Evolutionary conservation across 1,284 basidiomycete genomes (phyloP).

Genomic region (Puccinia sorghi): DNA sequence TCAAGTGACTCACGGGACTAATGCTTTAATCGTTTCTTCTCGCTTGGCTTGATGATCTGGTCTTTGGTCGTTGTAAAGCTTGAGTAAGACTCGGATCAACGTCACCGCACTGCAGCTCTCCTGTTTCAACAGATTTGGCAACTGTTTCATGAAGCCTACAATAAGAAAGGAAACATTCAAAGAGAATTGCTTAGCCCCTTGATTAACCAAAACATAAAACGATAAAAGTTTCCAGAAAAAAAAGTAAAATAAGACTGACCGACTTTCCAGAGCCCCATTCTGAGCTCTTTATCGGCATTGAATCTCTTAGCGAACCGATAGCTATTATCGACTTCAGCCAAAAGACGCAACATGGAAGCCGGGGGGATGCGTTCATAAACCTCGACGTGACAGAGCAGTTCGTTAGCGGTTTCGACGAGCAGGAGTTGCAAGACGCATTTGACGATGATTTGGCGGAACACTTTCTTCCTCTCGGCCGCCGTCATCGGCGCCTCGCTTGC

Average conservation of each 20-base stretch:
- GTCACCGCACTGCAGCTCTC: slow-evolving; percentile 96
- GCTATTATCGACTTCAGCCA: slow-evolving; percentile 91
- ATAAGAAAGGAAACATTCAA: not conserved
- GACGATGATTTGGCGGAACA: slow-evolving; percentile 99
- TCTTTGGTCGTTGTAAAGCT: slow-evolving; percentile 92
- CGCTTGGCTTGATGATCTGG: slow-evolving; percentile 77
- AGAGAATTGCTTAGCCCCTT: slow-evolving; percentile 16
- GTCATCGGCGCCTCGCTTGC: slow-evolving; percentile 47
- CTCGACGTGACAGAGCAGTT: slow-evolving; percentile 84
- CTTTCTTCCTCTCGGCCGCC: slow-evolving; percentile 75
- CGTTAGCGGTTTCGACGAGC: slow-evolving; percentile 96
- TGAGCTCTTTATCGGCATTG: slow-evolving; percentile 96
- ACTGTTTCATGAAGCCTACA: slow-evolving; percentile 97
- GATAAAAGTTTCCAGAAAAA: not conserved
- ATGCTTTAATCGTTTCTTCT: slow-evolving; percentile 78
- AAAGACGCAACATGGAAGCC: slow-evolving; percentile 84
- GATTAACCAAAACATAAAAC: not conserved
- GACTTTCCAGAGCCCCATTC: slow-evolving; percentile 98
- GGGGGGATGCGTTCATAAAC: slow-evolving; percentile 95
- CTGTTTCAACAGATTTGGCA: slow-evolving; percentile 96
- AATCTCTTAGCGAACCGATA: slow-evolving; percentile 97
- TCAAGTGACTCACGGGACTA: slow-evolving; percentile 91
- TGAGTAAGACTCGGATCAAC: slow-evolving; percentile 82
- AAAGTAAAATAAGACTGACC: slow-evolving; percentile 66
- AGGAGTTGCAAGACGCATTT: slow-evolving; percentile 98